Base-by-base conservation (phyloP, 176 grass and related monocot genomes). In the Neostapfia colusana region DNA sequence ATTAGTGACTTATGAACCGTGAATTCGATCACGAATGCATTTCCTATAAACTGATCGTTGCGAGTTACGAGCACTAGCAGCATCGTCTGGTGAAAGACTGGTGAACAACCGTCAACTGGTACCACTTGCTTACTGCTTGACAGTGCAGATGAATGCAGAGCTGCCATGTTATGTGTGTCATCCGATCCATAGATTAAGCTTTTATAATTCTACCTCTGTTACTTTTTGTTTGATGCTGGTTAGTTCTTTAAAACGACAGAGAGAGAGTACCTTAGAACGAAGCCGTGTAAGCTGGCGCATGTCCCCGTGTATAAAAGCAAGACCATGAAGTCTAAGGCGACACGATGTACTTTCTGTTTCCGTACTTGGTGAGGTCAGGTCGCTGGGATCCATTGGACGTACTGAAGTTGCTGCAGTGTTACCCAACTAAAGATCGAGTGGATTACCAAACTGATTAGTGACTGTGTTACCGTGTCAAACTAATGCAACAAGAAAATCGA, bases 391-490 rank as follows among this genome's bases (percentile, higher is more conserved):
- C 65, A 63, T 16, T 35, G 4, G 16, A 46, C n/a, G n/a, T n/a
- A n/a, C 57, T 18, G 54, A 42, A 62, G 23, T 14, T 74, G 77
- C 65, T 36, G 53, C 54, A 36, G 24, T 69, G 24, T 35, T 71
- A 48, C 57, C 78, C 43, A 63, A 49, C 67, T n/a, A 72, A 35
- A n/a, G n/a, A n/a, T n/a, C 54, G 10, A 76, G 64, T 77, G 42
- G 82, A 84, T 84, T 84, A 77, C 82, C 82, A 71, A 84, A 69
- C 82, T 23, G 37, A 28, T 24, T 31, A 34, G 37, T 45, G 14
- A 24, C 55, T 34, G 20, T n/a, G 41, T 49, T 25, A 28, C 38
- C 45, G 40, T 71, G 54, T 25, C 10, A 68, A 79, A 57, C 10
- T 23, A 27, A 28, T 16, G 77, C 51, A 57, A 28, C 64, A 67